These are phyloP conservation scores for Pythium guiyangense DNA, from an alignment of 352 stramenopile species.

Conservation along the genomic window DNA sequence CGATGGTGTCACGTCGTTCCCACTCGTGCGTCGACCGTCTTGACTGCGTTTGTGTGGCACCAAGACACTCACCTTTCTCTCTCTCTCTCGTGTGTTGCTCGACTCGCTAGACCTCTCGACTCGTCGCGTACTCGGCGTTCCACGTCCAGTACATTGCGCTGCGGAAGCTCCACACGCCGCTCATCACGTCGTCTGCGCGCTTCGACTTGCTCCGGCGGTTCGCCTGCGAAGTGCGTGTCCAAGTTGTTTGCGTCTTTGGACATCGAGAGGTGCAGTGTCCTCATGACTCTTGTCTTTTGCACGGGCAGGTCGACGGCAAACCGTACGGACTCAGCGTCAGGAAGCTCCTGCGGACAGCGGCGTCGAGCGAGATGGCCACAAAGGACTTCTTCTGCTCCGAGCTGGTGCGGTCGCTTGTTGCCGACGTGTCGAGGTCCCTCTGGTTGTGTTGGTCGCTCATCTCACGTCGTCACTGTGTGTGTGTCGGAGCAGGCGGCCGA, in stretches of 20 bases:
- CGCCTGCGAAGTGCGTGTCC: conserved; percentile 20
- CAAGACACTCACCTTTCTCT: neutral
- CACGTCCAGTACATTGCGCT: conserved; percentile 47
- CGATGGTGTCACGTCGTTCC: conserved; percentile 49
- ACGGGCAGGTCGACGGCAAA: conserved; percentile 29
- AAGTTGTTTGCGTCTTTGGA: neutral
- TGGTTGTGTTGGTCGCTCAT: neutral
- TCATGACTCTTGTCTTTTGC: neutral
- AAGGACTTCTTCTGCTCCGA: conserved; percentile 66
- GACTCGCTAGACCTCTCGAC: conserved; percentile 16
- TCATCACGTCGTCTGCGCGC: conserved; percentile 38
- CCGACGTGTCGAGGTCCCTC: neutral
- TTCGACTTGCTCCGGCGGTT: conserved; percentile 45
- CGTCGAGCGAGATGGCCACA: conserved; percentile 4
- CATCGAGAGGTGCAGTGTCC: too few relatives aligned
- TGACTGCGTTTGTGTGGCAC: neutral
- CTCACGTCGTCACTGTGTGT: too few relatives aligned
- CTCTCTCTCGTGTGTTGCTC: neutral
- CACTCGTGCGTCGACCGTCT: conserved; percentile 25
- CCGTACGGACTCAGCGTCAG: conserved; percentile 50
- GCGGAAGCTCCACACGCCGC: conserved; percentile 42
- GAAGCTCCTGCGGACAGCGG: conserved; percentile 33
- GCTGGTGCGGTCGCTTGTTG: conserved; percentile 26
- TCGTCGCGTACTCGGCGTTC: conserved; percentile 35
- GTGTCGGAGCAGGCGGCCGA: conserved; percentile 32